These are phyloP conservation scores for Penicillium egyptiacum DNA, from an alignment of 495 filamentous ascomycete genomes.

Conservation along the genomic window DNA sequence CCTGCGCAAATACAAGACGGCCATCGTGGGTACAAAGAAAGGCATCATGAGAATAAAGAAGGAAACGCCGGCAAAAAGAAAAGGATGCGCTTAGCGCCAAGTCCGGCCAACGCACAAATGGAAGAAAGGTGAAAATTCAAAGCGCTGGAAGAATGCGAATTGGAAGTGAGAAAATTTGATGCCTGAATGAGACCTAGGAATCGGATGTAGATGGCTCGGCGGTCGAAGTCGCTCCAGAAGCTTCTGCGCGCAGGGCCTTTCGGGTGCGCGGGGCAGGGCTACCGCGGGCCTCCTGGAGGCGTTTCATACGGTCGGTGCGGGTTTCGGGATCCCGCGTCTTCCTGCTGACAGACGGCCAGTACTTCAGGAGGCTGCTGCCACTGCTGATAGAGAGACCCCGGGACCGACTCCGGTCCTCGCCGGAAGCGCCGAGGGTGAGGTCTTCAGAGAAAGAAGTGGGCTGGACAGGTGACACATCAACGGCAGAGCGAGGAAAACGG, in stretches of 20 bases:
- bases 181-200: background rate
- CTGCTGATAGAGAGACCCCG: background rate
- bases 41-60: background rate
- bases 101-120: background rate
- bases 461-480: background rate
- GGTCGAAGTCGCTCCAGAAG: background rate
- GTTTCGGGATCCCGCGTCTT: background rate
- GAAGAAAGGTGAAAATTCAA: background rate
- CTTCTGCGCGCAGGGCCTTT: background rate
- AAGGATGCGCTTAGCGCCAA: background rate
- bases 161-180: background rate
- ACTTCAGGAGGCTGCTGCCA: background rate
- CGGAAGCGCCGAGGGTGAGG: background rate
- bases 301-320: constrained; percentile 6
- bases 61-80: background rate
- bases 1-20: constrained; percentile 12
- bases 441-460: background rate
- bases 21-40: background rate
- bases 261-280: constrained; percentile 8
- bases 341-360: background rate
- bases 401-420: background rate
- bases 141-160: constrained; percentile 2
- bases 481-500: background rate
- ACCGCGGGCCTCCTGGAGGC: constrained; percentile 1
- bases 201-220: background rate